Conservation (phyloP, 371 early-diverging fungal genomes). For the Mortierella sp. region DNA sequence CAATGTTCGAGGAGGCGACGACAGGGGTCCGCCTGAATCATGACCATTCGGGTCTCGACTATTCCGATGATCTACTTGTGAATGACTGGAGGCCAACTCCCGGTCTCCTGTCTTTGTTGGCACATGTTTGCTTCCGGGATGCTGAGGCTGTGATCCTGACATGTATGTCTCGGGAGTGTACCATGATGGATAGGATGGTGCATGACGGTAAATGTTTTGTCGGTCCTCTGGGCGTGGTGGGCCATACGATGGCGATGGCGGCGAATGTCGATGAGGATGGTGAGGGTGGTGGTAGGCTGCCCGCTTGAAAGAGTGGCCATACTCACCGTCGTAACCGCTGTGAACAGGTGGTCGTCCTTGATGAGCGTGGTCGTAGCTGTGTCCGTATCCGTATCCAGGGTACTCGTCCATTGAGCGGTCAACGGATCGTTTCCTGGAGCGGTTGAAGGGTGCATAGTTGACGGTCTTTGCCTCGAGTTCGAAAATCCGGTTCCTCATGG, state of each 20-base stretch:
- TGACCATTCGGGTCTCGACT: neutral
- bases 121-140: neutral
- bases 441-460: slow-evolving; percentile 47
- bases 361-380: neutral
- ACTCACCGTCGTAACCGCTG: slow-evolving; percentile 10
- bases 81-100: slow-evolving; percentile 8
- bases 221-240: slow-evolving; percentile 4
- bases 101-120: slow-evolving; percentile 10
- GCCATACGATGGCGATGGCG: neutral
- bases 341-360: neutral
- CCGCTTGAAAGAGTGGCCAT: slow-evolving; percentile 23
- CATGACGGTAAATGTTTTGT: neutral
- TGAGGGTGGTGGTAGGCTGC: slow-evolving; percentile 18
- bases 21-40: neutral
- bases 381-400: slow-evolving; percentile 6
- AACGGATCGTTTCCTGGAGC: slow-evolving; percentile 32
- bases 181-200: slow-evolving; percentile 48
- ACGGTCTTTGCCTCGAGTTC: slow-evolving; percentile 51
- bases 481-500: slow-evolving; percentile 54
- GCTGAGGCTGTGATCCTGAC: slow-evolving; percentile 11
- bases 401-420: slow-evolving; percentile 31
- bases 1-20: neutral
- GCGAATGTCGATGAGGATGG: slow-evolving; percentile 11
- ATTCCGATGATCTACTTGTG: neutral
- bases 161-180: slow-evolving; percentile 43